Evolutionary conservation across 805 yeast genomes (phyloP), one percentile per base, ranked within the genome.

Genomic region (Lipomyces lipofer): DNA sequence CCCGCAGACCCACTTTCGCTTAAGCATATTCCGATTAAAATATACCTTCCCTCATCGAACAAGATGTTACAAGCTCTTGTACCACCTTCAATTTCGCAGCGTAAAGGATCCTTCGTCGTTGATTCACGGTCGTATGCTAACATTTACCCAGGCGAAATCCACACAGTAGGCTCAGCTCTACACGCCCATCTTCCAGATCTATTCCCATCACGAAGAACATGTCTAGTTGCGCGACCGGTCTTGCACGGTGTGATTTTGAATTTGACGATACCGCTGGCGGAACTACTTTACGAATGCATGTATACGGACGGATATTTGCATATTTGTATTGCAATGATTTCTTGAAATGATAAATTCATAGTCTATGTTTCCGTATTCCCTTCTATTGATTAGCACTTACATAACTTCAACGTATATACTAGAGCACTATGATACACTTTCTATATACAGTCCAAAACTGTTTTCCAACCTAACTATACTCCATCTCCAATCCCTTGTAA

Each of bases 251-350:
- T 84, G 2, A 65, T 66, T 1, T 56, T 84, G 0, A 81, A 84
- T 0, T 47, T 75, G 50, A 63, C 71, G 1, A 68, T 75, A 0
- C 77, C 81, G 0, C 48, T 85, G 3, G 66, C 65, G 8, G 81
- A 78, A 2, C 57, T 85, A 9, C 81, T 77, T 62, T 59, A 63
- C 15, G 69, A 73, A 30, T 71, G 80, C 48, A 68, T 74, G 58
- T 81, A 78, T 56, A 67, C 81, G 19, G 94, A 86, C 68, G 87
- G 89, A 13, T 85, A 83, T 64, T 65, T 86, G 45, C 88, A 86
- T 65, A 65, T 83, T 6, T 69, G 75, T 27, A 68, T 80, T 21
- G 67, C 71, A n/a, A 70, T 78, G 69, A 67, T 67, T 46, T 27
- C 59, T 22, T 54, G 32, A 45, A n/a, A n/a, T n/a, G n/a, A n/a